phyloP scores from a whole-genome alignment of 164 flowering plant species.

The Aristolochia contorta region DNA sequence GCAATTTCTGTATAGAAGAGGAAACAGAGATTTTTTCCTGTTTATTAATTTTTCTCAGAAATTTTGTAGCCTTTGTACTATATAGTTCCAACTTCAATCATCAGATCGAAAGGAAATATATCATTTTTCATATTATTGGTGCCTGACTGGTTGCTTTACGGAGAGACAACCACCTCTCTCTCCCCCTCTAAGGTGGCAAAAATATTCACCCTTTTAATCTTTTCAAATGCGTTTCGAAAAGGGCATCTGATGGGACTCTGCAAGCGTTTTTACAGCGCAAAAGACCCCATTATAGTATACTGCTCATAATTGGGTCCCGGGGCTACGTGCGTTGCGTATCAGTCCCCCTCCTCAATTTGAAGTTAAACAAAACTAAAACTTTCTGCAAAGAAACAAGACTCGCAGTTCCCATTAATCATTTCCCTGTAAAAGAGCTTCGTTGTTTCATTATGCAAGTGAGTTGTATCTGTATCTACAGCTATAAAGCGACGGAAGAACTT shows the following conservation, averaged over 20 bases:
- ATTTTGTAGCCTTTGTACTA: slow-evolving; percentile 11
- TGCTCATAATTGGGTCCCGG: background rate
- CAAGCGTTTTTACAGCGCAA: background rate
- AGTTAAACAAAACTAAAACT: background rate
- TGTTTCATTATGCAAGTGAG: slow-evolving; percentile 1
- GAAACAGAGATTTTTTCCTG: slow-evolving; percentile 31
- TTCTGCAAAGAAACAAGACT: background rate
- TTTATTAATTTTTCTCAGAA: background rate
- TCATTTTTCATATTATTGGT: background rate
- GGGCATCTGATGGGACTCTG: slow-evolving; percentile 1
- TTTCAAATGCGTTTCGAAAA: background rate
- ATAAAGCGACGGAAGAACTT: too few species aligned
- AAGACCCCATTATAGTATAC: background rate
- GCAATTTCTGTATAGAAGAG: slow-evolving; percentile 33
- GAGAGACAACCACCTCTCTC: background rate
- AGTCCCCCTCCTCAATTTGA: background rate
- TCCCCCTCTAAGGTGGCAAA: background rate
- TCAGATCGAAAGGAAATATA: slow-evolving; percentile 13
- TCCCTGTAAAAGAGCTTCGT: slow-evolving; percentile 2
- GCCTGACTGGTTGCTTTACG: background rate
- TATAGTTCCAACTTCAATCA: slow-evolving; percentile 8
- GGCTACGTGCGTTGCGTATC: background rate
- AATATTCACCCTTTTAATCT: too few species aligned
- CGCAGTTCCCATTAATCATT: slow-evolving; percentile 4
- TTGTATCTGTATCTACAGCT: too few species aligned